Evolutionary conservation across 768 basidiomycete genomes (phyloP), one percentile per base, ranked within the genome.

Genomic region (Melanogaster broomeanus): DNA sequence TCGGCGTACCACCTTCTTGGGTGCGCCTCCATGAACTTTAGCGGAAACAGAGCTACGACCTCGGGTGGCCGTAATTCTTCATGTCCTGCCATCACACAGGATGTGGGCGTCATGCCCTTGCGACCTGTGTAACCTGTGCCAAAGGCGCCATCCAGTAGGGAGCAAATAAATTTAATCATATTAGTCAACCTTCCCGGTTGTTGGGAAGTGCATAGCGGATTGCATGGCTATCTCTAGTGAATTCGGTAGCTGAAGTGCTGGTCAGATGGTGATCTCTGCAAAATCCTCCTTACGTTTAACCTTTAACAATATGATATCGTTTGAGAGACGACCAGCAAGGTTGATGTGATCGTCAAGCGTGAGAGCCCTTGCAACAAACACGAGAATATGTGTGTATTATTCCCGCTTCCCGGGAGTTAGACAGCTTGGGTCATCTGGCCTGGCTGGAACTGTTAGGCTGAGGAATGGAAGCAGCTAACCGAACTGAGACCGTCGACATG

Each of bases 341-440:
- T 12, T 24, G 37, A 8, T 53, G 55, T 19, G 71, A 56, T 11
- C 72, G 72, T 45, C 80, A 75, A 27, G 82, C 80, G 53, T 83
- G n/a, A n/a, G n/a, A n/a, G n/a, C n/a, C n/a, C n/a, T n/a, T n/a
- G n/a, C n/a, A n/a, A n/a, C n/a, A n/a, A n/a, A n/a, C n/a, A n/a
- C n/a, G n/a, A n/a, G n/a, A n/a, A n/a, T n/a, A n/a, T n/a, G n/a
- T n/a, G n/a, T n/a, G n/a, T n/a, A n/a, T n/a, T n/a, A n/a, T n/a
- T n/a, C n/a, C n/a, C n/a, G n/a, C n/a, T n/a, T n/a, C n/a, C n/a
- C n/a, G n/a, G n/a, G n/a, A n/a, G n/a, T n/a, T n/a, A n/a, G n/a
- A n/a, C n/a, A n/a, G n/a, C n/a, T n/a, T n/a, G n/a, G n/a, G n/a
- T n/a, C n/a, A n/a, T n/a, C n/a, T n/a, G n/a, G n/a, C n/a, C n/a